Conservation (phyloP, 768 basidiomycete species). For the Boletus coccyginus region DNA sequence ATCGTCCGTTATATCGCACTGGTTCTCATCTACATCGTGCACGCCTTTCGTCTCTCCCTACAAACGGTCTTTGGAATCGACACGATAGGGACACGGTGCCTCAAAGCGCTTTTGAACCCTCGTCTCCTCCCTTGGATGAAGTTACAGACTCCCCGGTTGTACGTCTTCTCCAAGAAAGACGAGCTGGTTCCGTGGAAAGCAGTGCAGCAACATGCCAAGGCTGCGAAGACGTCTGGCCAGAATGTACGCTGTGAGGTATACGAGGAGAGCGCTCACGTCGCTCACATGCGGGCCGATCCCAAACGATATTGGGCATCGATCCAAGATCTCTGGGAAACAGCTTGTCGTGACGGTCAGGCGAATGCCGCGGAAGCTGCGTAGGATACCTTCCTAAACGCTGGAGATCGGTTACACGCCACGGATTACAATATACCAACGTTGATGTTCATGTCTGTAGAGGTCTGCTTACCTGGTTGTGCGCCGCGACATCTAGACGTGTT, state of each 20-base stretch:
- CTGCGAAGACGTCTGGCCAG: conserved; percentile 23
- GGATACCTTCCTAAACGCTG: neutral
- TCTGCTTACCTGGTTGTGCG: too few species aligned
- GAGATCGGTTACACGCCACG: neutral
- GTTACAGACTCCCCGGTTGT: conserved; percentile 32
- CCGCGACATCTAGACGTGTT: too few species aligned
- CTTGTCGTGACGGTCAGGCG: conserved; percentile 6
- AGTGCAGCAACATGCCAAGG: conserved; percentile 26
- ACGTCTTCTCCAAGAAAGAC: conserved; percentile 35
- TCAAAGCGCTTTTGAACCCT: conserved; percentile 19
- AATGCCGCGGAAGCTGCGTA: neutral
- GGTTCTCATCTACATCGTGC: conserved; percentile 10
- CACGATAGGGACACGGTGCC: neutral
- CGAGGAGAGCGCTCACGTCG: conserved; percentile 35
- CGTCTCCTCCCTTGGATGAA: conserved; percentile 33
- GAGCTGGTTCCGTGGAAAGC: conserved; percentile 27
- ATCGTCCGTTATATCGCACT: conserved; percentile 11
- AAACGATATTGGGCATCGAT: conserved; percentile 28
- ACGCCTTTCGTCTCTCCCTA: conserved; percentile 10
- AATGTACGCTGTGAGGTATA: conserved; percentile 29
- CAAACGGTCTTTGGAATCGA: conserved; percentile 18
- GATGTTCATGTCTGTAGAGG: too few species aligned
- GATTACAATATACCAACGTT: neutral
- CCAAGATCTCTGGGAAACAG: conserved; percentile 17
- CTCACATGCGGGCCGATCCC: conserved; percentile 32